These are phyloP conservation scores for Colletotrichum horii DNA, from an alignment of 2,329 filamentous ascomycete genomes.

Conservation along the genomic window DNA sequence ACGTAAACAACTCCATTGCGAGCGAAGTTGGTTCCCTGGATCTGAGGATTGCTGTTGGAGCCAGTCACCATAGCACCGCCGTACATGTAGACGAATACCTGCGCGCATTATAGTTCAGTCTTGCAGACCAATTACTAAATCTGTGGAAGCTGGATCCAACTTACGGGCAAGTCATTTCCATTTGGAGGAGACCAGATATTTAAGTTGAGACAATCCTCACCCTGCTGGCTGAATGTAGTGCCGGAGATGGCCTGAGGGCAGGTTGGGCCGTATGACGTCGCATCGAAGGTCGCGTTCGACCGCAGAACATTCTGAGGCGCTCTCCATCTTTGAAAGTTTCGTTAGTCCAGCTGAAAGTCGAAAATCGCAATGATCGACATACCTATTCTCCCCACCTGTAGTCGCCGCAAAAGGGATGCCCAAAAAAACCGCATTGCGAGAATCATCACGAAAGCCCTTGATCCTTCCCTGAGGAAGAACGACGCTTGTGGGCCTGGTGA, in stretches of 20 bases:
- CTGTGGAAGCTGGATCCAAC: not conserved
- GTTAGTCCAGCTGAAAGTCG: not conserved
- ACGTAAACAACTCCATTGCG: conserved; percentile 40
- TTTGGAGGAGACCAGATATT: conserved; percentile 39
- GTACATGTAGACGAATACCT: conserved; percentile 49
- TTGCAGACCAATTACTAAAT: not conserved
- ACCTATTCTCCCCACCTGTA: conserved; percentile 43
- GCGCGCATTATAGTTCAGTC: not conserved
- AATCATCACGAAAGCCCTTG: conserved; percentile 39
- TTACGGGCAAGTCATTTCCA: conserved; percentile 31
- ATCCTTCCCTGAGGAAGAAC: conserved; percentile 34
- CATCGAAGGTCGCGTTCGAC: conserved; percentile 25
- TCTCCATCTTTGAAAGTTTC: conserved; percentile 20
- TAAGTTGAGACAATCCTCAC: conserved; percentile 48
- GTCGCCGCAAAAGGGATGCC: conserved; percentile 44
- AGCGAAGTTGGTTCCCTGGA: conserved; percentile 40
- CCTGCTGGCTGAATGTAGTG: conserved; percentile 26
- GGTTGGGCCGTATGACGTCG: conserved; percentile 29
- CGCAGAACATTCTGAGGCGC: conserved; percentile 29
- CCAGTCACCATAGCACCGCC: conserved; percentile 48
- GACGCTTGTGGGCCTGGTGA: conserved; percentile 6
- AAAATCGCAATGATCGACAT: not conserved
- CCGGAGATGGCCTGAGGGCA: conserved; percentile 30
- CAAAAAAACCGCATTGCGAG: conserved; percentile 37
- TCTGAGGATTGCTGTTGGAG: conserved; percentile 42